Evolutionary conservation across 768 basidiomycete genomes (phyloP).

Genomic region (Russula compacta): DNA sequence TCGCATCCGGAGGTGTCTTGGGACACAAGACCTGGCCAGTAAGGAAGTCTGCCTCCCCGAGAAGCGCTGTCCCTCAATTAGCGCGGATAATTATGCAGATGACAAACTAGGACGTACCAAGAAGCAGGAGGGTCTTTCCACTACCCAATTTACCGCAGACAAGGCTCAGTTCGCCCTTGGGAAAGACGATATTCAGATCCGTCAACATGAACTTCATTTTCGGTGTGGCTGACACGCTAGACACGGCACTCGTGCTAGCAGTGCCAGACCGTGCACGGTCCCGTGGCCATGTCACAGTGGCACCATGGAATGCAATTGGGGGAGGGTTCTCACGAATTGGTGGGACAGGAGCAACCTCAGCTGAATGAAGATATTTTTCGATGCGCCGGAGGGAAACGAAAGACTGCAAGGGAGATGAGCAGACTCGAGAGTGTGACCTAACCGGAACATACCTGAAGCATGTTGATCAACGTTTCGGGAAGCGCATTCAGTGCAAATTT

Average conservation of each 20-base stretch:
- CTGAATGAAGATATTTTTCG: constrained; percentile 74
- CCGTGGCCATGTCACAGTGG: constrained; percentile 86
- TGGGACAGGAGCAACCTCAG: constrained; percentile 59
- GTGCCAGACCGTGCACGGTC: constrained; percentile 40
- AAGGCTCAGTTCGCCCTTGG: constrained; percentile 66
- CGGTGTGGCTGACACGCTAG: constrained; percentile 63
- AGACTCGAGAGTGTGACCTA: background rate
- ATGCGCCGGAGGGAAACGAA: constrained; percentile 84
- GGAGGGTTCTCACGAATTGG: constrained; percentile 49
- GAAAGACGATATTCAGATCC: constrained; percentile 74
- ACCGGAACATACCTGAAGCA: constrained; percentile 53
- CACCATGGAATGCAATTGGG: constrained; percentile 67
- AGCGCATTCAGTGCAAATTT: constrained; percentile 81
- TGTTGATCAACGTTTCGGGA: constrained; percentile 85
- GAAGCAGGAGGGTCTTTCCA: constrained; percentile 80
- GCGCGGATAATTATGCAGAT: background rate
- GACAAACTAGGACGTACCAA: constrained; percentile 33
- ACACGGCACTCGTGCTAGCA: constrained; percentile 32
- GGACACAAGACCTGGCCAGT: constrained; percentile 77
- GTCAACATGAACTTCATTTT: constrained; percentile 69
- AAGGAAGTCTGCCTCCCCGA: constrained; percentile 83
- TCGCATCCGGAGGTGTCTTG: constrained; percentile 70
- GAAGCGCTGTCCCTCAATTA: constrained; percentile 41
- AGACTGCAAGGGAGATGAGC: constrained; percentile 33
- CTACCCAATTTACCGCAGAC: constrained; percentile 86